A percentile compares a stretch with the other conserved stretches of the same genome.
Conservation (phyloP, 345 rosid genomes). For the Arabidopsis arenosa region DNA sequence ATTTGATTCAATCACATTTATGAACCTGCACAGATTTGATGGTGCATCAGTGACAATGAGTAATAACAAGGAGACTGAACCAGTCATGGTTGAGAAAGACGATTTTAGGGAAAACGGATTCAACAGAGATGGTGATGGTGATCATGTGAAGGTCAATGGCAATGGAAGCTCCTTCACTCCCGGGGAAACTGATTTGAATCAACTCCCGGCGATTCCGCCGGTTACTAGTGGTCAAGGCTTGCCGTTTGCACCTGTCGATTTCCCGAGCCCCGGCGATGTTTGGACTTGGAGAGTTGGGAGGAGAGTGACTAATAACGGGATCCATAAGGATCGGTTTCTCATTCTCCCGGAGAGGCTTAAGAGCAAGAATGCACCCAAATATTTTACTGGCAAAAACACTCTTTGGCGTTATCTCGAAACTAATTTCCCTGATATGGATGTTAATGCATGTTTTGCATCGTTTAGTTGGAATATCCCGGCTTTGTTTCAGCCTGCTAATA, state of each 20-base stretch:
- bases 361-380: slow-evolving; percentile 22
- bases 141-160: slow-evolving; percentile 29
- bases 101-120: slow-evolving; percentile 48
- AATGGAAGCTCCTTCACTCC: slow-evolving; percentile 42
- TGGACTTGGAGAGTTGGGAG: slow-evolving; percentile 94
- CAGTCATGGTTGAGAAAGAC: slow-evolving; percentile 19
- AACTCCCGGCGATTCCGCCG: slow-evolving; percentile 53
- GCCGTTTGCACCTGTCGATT: slow-evolving; percentile 85
- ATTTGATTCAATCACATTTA: slow-evolving; percentile 9
- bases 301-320: slow-evolving; percentile 56
- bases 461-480: slow-evolving; percentile 84
- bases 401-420: slow-evolving; percentile 55
- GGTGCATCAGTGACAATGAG: slow-evolving; percentile 10
- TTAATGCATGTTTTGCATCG: slow-evolving; percentile 64
- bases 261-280: slow-evolving; percentile 77
- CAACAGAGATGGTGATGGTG: not conserved
- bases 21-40: slow-evolving; percentile 30
- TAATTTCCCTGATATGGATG: slow-evolving; percentile 59
- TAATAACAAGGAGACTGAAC: slow-evolving; percentile 20
- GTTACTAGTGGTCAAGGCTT: slow-evolving; percentile 67
- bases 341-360: slow-evolving; percentile 60
- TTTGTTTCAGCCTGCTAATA: slow-evolving; percentile 35
- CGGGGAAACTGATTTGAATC: slow-evolving; percentile 40
- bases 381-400: slow-evolving; percentile 62
- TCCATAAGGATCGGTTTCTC: slow-evolving; percentile 62